Base-by-base conservation (phyloP, 2,329 filamentous ascomycete genomes). In the Ophiostoma sp. region DNA sequence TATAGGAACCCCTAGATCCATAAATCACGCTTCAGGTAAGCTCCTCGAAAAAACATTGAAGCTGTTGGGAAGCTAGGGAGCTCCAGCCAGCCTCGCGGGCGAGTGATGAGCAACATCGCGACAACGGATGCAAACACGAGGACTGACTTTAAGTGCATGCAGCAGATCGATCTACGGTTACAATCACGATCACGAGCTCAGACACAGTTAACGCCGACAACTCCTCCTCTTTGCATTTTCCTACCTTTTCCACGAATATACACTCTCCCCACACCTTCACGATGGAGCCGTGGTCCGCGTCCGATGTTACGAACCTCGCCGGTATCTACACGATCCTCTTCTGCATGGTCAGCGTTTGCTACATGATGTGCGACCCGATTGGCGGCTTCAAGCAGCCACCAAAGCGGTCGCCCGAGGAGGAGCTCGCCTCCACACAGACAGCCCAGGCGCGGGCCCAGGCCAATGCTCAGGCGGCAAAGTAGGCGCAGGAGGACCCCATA, bases 341-440 rank as follows among this genome's bases (percentile, higher is more conserved):
- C 6, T 71, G 69, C 50, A 76, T 76, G 74, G 70, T 75, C 36
- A 48, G 74, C 36, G 36, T 75, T 36, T 76, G 75, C 72, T 76
- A 76, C 45, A 25, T 52, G 19, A 28, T 76, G 25, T 76, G 75
- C 28, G 75, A 76, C 12, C 75, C 75, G 31, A 71, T 76, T n/a
- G 69, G 64, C 15, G 75, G 75, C 52, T 70, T 28, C 57, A 70
- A 70, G 63, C 69, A 50, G 25, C 64, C 36, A n/a, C 33, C 39
- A 17, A 72, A 70, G 50, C 48, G 33, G 52, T 25, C n/a, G 17
- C 31, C 52, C 52, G 61, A 61, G 31, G 63, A 45, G 19, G 63
- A 42, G 9, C 31, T 39, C 6, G 22, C 50, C 19, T 31, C 66
- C 5, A 15, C 50, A 19, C 68, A 70, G 22, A 50, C 42, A 5